These are phyloP conservation scores for Nymphaea thermarum DNA, from an alignment of 164 flowering plant genomes.

Conservation along the genomic window DNA sequence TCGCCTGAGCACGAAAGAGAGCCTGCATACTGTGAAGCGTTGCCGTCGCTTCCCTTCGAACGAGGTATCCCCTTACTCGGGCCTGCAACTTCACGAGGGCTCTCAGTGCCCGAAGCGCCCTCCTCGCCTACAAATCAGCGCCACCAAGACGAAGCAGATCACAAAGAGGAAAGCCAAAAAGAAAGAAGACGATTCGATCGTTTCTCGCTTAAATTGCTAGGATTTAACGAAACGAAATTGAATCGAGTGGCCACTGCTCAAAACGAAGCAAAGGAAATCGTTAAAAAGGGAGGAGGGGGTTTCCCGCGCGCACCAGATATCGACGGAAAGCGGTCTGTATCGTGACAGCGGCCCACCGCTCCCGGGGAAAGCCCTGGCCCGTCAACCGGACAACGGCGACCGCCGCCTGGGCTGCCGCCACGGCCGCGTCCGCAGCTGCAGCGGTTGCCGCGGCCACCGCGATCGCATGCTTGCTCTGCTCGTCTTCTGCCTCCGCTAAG, in stretches of 20 bases:
- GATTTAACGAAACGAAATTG: too few relatives aligned
- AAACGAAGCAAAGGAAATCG: too few relatives aligned
- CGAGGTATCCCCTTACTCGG: conserved; percentile 48
- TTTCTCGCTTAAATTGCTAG: too few relatives aligned
- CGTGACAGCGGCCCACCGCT: conserved; percentile 64
- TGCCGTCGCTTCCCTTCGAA: conserved; percentile 38
- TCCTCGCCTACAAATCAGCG: conserved; percentile 29
- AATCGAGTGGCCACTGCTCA: too few relatives aligned
- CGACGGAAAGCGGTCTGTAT: conserved; percentile 76
- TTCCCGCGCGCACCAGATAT: conserved; percentile 40
- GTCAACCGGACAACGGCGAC: conserved; percentile 76
- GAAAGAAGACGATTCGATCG: too few relatives aligned
- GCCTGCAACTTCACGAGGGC: conserved; percentile 62
- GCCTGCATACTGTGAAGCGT: conserved; percentile 59
- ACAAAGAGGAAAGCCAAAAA: too few relatives aligned
- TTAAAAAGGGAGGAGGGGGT: too few relatives aligned
- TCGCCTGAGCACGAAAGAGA: conserved; percentile 40
- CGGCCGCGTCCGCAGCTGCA: conserved; percentile 91
- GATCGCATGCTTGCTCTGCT: conserved; percentile 83
- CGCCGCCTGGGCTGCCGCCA: conserved; percentile 90
- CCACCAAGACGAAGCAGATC: too few relatives aligned
- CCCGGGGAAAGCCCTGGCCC: conserved; percentile 46
- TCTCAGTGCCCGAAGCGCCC: conserved; percentile 45
- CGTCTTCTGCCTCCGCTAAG: conserved; percentile 40
- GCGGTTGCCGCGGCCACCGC: conserved; percentile 99